Conservation (phyloP, 257 asterid genomes). For the Gentiana dahurica region DNA sequence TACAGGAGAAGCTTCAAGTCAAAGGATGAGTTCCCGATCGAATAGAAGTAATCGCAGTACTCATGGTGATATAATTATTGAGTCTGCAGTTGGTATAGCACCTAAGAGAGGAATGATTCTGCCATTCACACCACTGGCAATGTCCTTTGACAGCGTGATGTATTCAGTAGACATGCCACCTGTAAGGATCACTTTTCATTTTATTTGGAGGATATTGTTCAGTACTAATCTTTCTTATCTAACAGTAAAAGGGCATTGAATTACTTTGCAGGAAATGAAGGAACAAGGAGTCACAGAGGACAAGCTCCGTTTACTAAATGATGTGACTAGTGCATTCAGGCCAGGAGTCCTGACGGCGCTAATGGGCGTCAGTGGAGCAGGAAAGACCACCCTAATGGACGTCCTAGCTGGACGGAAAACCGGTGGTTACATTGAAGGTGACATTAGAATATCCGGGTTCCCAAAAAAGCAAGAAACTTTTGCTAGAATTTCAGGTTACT, state of each 20-base stretch:
- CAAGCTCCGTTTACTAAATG: conserved; percentile 45
- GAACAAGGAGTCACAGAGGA: conserved; percentile 45
- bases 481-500: conserved; percentile 62
- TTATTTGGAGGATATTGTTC: not conserved
- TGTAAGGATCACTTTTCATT: conserved; percentile 23
- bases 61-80: conserved; percentile 17
- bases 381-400: conserved; percentile 69
- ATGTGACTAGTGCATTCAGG: conserved; percentile 55
- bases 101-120: conserved; percentile 53
- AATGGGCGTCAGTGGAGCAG: conserved; percentile 80
- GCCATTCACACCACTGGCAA: conserved; percentile 48
- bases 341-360: conserved; percentile 67
- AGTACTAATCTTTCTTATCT: not conserved
- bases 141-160: conserved; percentile 40
- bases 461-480: conserved; percentile 56
- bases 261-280: conserved; percentile 33
- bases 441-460: conserved; percentile 54
- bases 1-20: conserved; percentile 59
- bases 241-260: not conserved
- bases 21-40: conserved; percentile 45
- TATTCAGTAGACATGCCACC: conserved; percentile 52
- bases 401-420: conserved; percentile 63
- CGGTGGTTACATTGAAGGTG: conserved; percentile 56
- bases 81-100: conserved; percentile 21
- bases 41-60: conserved; percentile 10